A percentile compares a stretch with the other conserved stretches of the same genome.
Conservation (phyloP, 2,329 filamentous ascomycete species). For the Fonsecaea multimorphosa region DNA sequence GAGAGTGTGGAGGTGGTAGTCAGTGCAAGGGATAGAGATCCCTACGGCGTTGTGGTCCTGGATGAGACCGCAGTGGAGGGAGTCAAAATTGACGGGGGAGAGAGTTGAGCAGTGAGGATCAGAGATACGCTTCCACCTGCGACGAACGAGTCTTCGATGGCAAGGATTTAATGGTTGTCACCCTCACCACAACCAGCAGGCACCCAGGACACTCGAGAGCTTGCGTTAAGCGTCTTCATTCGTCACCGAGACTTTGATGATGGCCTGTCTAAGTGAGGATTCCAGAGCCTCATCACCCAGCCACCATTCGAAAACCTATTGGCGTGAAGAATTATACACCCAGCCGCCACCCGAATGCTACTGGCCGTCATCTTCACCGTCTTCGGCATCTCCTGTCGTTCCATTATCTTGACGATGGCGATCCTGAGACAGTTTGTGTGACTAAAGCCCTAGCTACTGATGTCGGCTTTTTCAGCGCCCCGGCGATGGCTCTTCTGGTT, state of each 20-base stretch:
- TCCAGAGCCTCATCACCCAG: not conserved
- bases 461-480: not conserved
- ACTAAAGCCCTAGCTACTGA: not conserved
- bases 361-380: not conserved
- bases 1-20: conserved; percentile 69
- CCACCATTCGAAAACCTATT: not conserved
- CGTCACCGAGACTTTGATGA: not conserved
- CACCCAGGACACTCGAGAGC: not conserved
- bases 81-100: conserved; percentile 17
- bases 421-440: not conserved
- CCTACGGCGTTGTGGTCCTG: conserved; percentile 74
- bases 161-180: not conserved
- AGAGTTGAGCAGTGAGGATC: conserved; percentile 35
- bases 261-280: not conserved
- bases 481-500: not conserved
- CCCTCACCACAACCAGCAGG: not conserved
- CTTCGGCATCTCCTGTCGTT: not conserved
- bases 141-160: not conserved
- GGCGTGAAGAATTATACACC: not conserved
- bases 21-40: conserved; percentile 83
- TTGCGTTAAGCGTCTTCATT: not conserved
- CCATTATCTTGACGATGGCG: not conserved
- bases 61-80: conserved; percentile 34
- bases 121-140: not conserved
- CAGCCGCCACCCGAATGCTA: not conserved